phyloP scores from a whole-genome alignment of 352 stramenopile genomes.

The Phytophthora meadii region DNA sequence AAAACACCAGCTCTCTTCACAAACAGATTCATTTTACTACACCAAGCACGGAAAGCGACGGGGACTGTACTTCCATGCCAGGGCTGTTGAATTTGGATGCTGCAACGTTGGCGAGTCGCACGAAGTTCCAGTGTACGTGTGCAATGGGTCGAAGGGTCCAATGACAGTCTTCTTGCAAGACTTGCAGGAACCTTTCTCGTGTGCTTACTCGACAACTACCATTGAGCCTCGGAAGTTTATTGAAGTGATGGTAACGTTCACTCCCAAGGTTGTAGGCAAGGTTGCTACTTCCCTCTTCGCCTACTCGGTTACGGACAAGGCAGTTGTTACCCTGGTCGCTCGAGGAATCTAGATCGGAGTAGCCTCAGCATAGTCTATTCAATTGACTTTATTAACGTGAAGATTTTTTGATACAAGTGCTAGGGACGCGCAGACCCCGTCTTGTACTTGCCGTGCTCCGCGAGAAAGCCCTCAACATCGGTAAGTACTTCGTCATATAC shows the following conservation, averaged over 20 bases:
- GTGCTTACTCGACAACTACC: slow-evolving; percentile 75
- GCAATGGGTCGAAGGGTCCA: slow-evolving; percentile 79
- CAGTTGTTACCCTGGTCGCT: slow-evolving; percentile 80
- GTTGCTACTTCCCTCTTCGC: slow-evolving; percentile 84
- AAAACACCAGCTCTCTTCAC: slow-evolving; percentile 68
- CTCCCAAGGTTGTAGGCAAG: slow-evolving; percentile 78
- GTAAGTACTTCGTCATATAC: slow-evolving; percentile 75
- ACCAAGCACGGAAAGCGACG: slow-evolving; percentile 78
- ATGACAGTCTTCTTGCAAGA: slow-evolving; percentile 89
- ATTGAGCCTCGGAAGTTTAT: slow-evolving; percentile 89
- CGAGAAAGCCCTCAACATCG: slow-evolving; percentile 78
- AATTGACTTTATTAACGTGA: slow-evolving; percentile 12
- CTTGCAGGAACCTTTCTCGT: slow-evolving; percentile 80
- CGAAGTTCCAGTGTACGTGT: slow-evolving; percentile 86
- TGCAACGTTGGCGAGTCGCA: slow-evolving; percentile 78
- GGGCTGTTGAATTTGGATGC: slow-evolving; percentile 83
- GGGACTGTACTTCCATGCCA: slow-evolving; percentile 85
- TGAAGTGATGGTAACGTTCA: slow-evolving; percentile 80
- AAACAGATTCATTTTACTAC: slow-evolving; percentile 89
- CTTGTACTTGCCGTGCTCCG: slow-evolving; percentile 54
- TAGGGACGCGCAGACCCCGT: slow-evolving; percentile 30
- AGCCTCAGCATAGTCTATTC: slow-evolving; percentile 31
- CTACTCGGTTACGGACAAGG: slow-evolving; percentile 83
- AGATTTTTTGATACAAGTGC: slow-evolving; percentile 15
- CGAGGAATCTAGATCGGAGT: slow-evolving; percentile 54